phyloP scores from a whole-genome alignment of 2,329 filamentous ascomycete genomes.

The Pseudogymnoascus sp. region DNA sequence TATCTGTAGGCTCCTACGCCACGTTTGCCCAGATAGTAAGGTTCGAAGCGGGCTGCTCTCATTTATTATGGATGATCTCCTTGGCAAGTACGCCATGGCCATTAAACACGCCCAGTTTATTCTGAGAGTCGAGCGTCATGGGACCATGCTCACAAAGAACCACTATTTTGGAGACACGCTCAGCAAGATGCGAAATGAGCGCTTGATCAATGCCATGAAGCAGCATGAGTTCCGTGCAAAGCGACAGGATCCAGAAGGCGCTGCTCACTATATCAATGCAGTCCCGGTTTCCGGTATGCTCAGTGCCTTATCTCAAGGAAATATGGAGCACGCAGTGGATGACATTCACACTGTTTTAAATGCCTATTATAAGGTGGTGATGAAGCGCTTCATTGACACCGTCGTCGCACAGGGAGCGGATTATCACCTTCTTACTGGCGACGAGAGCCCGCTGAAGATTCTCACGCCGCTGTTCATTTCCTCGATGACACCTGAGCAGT shows the following conservation, averaged over 20 bases:
- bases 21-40: constrained; percentile 28
- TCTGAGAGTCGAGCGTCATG: constrained; percentile 41
- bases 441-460: constrained; percentile 42
- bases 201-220: not conserved
- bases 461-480: constrained; percentile 45
- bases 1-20: constrained; percentile 13
- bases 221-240: not conserved
- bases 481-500: constrained; percentile 37
- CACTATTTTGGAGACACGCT: constrained; percentile 41
- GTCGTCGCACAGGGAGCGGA: constrained; percentile 51
- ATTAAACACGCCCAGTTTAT: constrained; percentile 44
- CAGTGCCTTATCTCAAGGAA: constrained; percentile 19
- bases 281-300: not conserved
- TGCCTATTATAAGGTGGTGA: constrained; percentile 54
- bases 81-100: constrained; percentile 37
- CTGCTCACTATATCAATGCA: not conserved
- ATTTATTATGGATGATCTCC: constrained; percentile 26
- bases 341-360: constrained; percentile 53
- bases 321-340: constrained; percentile 34
- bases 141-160: constrained; percentile 42
- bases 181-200: not conserved
- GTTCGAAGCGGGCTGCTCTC: constrained; percentile 35
- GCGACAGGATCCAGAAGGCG: not conserved
- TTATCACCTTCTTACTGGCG: constrained; percentile 43
- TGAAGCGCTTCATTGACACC: constrained; percentile 54